Base-by-base conservation (phyloP, 2,329 filamentous ascomycete genomes). In the Chaetomiaceae sp. region DNA sequence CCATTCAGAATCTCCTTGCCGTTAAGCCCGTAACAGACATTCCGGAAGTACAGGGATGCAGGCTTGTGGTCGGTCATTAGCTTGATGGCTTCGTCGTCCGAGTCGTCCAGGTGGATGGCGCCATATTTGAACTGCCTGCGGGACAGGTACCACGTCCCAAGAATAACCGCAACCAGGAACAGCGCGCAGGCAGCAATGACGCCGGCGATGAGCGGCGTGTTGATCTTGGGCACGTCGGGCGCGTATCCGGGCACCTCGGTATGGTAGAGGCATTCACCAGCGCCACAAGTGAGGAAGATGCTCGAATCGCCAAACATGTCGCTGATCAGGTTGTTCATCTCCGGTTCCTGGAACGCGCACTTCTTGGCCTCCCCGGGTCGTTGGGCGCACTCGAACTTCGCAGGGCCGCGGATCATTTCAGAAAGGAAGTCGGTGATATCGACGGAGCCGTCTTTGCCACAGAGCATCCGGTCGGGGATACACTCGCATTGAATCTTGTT, bases 211-310 rank as follows among this genome's bases (percentile, higher is more conserved):
- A 98, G 75, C 3, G 91, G 93, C 0, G 91, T 97, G 65, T 98
- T 98, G 68, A 98, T 97, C 62, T 84, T 84, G 70, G 96, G 95
- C 50, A 96, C 78, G 1, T 91, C 89, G 17, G 85, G 78, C 56
- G 85, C 76, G 61, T 95, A 98, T 15, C 94, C 93, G 14, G 93
- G 93, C 6, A 97, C 83, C 59, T 97, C 86, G 6, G 90, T 95
- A 62, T 86, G 80, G 66, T 96, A 90, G 27, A 98, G 71, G 71
- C 93, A 98, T 69, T 98, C 93, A 49, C 93, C 93, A 19, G 90
- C 79, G 50, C 81, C 74, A 60, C 93, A 98, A 20, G 80, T 75
- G 36, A 98, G 71, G 39, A 84, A 78, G 59, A 98, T 98, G 62
- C 86, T 95, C 43, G 83, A 76, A 61, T 98, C 94, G 30, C 91